These are phyloP conservation scores for Silene noctiflora DNA, from an alignment of 179 eudicot species.

Conservation along the genomic window DNA sequence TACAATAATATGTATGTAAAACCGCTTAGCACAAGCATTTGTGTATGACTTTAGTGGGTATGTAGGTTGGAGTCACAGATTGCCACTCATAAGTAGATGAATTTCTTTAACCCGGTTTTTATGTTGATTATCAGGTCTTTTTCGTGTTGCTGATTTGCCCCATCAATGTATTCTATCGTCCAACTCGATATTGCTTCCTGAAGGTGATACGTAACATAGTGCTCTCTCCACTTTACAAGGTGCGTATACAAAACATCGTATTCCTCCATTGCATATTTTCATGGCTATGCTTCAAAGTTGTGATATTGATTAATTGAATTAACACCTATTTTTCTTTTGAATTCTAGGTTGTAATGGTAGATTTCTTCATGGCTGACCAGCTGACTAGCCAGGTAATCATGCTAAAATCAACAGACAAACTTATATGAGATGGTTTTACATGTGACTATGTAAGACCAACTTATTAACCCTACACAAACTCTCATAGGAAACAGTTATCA, in stretches of 20 bases:
- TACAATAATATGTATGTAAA: too few relatives aligned
- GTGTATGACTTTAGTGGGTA: neutral
- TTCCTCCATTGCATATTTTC: neutral
- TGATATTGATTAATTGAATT: conserved; percentile 10
- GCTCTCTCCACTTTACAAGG: conserved; percentile 85
- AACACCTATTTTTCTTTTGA: neutral
- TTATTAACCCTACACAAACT: too few relatives aligned
- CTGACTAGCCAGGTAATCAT: conserved; percentile 86
- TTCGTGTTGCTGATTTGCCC: conserved; percentile 57
- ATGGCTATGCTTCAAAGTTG: neutral
- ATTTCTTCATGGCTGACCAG: conserved; percentile 99
- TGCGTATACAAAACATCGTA: conserved; percentile 20
- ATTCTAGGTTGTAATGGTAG: conserved; percentile 81
- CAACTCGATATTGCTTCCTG: conserved; percentile 73
- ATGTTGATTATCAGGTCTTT: conserved; percentile 40
- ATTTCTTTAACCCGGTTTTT: conserved; percentile 1
- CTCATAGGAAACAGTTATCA: neutral
- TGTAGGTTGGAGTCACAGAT: neutral
- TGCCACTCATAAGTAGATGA: neutral
- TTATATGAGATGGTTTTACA: too few relatives aligned
- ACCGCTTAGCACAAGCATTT: neutral
- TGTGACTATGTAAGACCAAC: too few relatives aligned
- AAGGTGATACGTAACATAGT: conserved; percentile 78
- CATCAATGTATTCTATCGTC: conserved; percentile 59
- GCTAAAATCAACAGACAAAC: neutral